These are phyloP conservation scores for Pachyrhizus erosus DNA, from an alignment of 306 rosid genomes.

Conservation along the genomic window DNA sequence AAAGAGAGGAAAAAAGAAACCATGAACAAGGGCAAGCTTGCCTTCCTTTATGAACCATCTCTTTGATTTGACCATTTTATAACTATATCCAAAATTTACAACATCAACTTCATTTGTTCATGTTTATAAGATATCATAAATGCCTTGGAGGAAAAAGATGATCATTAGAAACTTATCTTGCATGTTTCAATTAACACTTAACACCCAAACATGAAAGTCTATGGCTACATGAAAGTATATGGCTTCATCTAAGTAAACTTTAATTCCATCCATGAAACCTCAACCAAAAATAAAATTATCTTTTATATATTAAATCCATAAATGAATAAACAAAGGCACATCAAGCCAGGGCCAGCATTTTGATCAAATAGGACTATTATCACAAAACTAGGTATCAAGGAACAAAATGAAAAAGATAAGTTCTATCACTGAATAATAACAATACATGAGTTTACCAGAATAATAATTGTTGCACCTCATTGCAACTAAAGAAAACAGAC, in stretches of 20 bases:
- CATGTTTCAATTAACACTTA: background rate
- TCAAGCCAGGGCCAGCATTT: background rate
- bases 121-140: background rate
- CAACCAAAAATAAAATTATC: background rate
- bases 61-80: background rate
- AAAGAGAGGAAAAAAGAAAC: background rate
- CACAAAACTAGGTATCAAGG: background rate
- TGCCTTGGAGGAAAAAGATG: background rate
- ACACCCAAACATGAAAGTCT: background rate
- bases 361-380: slow-evolving; percentile 11
- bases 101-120: background rate
- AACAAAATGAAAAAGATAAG: background rate
- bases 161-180: background rate
- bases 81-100: background rate
- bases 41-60: slow-evolving; percentile 6
- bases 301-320: background rate
- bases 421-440: slow-evolving; percentile 5
- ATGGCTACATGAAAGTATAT: background rate
- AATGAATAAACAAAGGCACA: background rate
- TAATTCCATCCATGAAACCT: slow-evolving; percentile 13
- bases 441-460: slow-evolving; percentile 4
- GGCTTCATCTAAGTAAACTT: background rate
- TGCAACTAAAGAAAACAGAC: slow-evolving; percentile 42
- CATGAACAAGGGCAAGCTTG: background rate
- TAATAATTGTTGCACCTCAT: slow-evolving; percentile 8